phyloP scores from a whole-genome alignment of 1,284 basidiomycete species.

The Melampsora larici-populina region DNA sequence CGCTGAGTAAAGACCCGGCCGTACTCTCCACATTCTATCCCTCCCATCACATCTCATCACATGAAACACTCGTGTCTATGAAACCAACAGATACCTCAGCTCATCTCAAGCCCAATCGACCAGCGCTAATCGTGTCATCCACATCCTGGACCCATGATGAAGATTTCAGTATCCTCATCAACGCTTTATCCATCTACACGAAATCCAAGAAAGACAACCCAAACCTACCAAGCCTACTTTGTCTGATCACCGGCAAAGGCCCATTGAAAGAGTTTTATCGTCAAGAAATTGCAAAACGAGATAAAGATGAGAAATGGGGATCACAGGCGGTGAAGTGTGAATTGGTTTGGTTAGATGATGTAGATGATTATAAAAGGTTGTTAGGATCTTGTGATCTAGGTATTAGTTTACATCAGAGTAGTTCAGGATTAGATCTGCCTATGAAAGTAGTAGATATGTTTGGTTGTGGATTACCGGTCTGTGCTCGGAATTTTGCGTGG shows the following conservation, averaged over 20 bases:
- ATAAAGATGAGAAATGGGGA: slow-evolving; percentile 66
- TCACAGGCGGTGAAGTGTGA: slow-evolving; percentile 66
- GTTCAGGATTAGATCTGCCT: slow-evolving; percentile 84
- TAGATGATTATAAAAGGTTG: not conserved
- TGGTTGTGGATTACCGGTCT: slow-evolving; percentile 87
- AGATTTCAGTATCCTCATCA: slow-evolving; percentile 79
- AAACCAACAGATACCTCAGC: slow-evolving; percentile 52
- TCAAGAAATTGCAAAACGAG: slow-evolving; percentile 62
- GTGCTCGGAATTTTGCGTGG: slow-evolving; percentile 83
- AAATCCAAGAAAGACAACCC: slow-evolving; percentile 55
- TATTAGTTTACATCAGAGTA: slow-evolving; percentile 83
- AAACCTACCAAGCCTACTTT: slow-evolving; percentile 58
- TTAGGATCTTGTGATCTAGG: slow-evolving; percentile 86
- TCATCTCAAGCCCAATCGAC: slow-evolving; percentile 63
- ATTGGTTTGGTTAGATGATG: slow-evolving; percentile 56
- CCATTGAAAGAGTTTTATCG: slow-evolving; percentile 73
- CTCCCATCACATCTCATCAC: slow-evolving; percentile 58
- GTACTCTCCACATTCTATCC: slow-evolving; percentile 60
- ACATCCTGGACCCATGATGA: slow-evolving; percentile 99
- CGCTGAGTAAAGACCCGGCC: slow-evolving; percentile 46
- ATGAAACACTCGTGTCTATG: slow-evolving; percentile 40
- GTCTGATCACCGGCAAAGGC: slow-evolving; percentile 86
- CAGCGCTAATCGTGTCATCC: slow-evolving; percentile 81
- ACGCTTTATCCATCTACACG: slow-evolving; percentile 68
- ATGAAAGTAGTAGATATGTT: slow-evolving; percentile 99